Evolutionary conservation across 2,329 filamentous ascomycete species (phyloP).

Genomic region (Aspergillus sp.): DNA sequence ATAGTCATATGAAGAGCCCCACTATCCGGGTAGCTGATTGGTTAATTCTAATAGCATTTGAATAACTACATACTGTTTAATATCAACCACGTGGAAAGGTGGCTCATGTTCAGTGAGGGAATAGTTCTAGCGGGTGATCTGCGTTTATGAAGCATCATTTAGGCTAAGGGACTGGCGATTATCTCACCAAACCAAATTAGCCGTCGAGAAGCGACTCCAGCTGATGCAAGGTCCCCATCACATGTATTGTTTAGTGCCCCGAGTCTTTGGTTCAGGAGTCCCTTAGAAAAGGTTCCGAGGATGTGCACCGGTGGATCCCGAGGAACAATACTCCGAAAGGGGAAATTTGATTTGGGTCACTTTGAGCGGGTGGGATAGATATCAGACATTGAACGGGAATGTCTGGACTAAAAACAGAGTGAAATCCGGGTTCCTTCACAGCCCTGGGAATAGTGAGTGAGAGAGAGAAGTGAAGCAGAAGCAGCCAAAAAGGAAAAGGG

Average conservation of each 20-base stretch:
- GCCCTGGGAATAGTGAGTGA: background rate
- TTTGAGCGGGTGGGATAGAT: background rate
- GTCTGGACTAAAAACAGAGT: background rate
- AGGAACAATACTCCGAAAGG: background rate
- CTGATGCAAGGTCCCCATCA: slow-evolving; percentile 9
- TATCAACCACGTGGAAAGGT: background rate
- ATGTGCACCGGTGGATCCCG: slow-evolving; percentile 13
- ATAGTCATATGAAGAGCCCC: background rate
- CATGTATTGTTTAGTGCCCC: slow-evolving; percentile 8
- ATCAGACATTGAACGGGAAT: background rate
- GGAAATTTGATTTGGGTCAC: background rate
- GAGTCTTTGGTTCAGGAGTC: background rate
- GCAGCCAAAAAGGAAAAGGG: slow-evolving; percentile 8
- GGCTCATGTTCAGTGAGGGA: background rate
- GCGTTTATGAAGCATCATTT: too few relatives aligned
- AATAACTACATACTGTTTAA: background rate
- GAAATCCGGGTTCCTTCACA: background rate
- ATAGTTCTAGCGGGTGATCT: too few relatives aligned
- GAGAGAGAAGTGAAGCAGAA: slow-evolving; percentile 19
- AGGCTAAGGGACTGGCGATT: background rate
- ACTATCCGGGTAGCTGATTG: background rate
- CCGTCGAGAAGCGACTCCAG: background rate
- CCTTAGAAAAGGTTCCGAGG: slow-evolving; percentile 13
- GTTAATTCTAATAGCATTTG: background rate
- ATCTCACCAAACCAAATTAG: background rate